A percentile compares a stretch with the other conserved stretches of the same genome.
Evolutionary conservation across 2,329 filamentous ascomycete species (phyloP).

Genomic region (Aureobasidium pullulans): DNA sequence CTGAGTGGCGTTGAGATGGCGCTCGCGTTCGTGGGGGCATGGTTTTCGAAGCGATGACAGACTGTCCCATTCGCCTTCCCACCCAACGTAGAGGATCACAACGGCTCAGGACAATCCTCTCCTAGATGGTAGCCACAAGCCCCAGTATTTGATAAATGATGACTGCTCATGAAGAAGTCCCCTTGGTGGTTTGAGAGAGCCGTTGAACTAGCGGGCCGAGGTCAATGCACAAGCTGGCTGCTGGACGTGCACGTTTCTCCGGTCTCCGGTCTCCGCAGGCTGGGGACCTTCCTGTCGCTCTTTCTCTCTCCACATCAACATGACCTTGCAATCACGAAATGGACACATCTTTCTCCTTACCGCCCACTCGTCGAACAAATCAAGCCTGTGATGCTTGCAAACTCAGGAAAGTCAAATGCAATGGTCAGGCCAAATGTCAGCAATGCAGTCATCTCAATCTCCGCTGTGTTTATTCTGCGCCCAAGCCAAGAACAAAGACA

Average conservation of each 20-base stretch:
- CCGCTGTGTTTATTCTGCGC: constrained; percentile 38
- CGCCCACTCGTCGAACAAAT: constrained; percentile 8
- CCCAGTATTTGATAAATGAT: not conserved
- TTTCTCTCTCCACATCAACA: not conserved
- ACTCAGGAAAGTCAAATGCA: constrained; percentile 41
- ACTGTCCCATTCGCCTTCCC: too few relatives aligned
- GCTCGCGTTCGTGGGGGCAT: too few relatives aligned
- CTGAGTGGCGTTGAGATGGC: too few relatives aligned
- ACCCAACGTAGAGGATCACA: too few relatives aligned
- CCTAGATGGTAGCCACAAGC: too few relatives aligned
- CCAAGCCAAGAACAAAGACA: constrained; percentile 31
- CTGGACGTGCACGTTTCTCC: not conserved
- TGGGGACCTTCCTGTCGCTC: constrained; percentile 1
- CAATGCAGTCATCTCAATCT: constrained; percentile 39
- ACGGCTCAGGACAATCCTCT: too few relatives aligned
- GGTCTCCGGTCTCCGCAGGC: not conserved
- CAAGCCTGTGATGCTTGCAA: constrained; percentile 44
- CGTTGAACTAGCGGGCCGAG: not conserved
- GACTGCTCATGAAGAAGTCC: not conserved
- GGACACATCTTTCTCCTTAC: constrained; percentile 6
- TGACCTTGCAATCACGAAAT: not conserved
- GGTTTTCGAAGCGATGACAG: too few relatives aligned
- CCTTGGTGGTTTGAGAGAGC: not conserved
- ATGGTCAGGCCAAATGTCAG: constrained; percentile 38
- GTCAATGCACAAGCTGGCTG: not conserved